Evolutionary conservation across 225 moss, liverwort and hornwort genomes (phyloP).

Genomic region (Pseudoscleropodium purum): DNA sequence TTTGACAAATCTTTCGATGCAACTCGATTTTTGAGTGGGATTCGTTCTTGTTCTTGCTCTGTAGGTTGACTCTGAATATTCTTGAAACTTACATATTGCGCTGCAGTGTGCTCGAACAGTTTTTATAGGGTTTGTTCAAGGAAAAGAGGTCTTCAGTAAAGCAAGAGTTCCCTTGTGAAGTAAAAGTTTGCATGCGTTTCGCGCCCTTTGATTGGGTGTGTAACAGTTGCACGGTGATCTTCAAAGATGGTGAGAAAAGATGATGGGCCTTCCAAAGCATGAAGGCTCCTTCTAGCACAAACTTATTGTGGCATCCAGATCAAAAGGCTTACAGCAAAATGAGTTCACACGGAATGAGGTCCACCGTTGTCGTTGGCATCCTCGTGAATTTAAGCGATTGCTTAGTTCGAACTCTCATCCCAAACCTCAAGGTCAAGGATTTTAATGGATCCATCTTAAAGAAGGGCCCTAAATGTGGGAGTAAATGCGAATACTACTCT

Average conservation of each 20-base stretch:
- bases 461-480: conserved; percentile 18
- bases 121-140: not conserved
- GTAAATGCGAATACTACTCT: conserved; percentile 21
- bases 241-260: not conserved
- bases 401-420: not conserved
- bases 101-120: not conserved
- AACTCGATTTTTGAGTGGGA: not conserved
- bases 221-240: not conserved
- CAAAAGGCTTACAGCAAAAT: not conserved
- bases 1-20: not conserved
- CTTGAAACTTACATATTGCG: not conserved
- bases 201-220: not conserved
- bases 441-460: not conserved
- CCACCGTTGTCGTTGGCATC: not conserved
- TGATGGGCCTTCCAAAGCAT: not conserved
- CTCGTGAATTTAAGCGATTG: not conserved
- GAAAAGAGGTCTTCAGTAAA: not conserved
- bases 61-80: not conserved
- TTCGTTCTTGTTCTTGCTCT: not conserved
- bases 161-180: not conserved
- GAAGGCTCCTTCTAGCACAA: not conserved
- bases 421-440: not conserved
- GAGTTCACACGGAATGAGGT: not conserved
- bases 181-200: not conserved
- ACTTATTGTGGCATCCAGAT: not conserved